A percentile compares a stretch with the other conserved stretches of the same genome.
phyloP scores from a whole-genome alignment of 1,139 yeast species.

The Saccharomyces hybrid region DNA sequence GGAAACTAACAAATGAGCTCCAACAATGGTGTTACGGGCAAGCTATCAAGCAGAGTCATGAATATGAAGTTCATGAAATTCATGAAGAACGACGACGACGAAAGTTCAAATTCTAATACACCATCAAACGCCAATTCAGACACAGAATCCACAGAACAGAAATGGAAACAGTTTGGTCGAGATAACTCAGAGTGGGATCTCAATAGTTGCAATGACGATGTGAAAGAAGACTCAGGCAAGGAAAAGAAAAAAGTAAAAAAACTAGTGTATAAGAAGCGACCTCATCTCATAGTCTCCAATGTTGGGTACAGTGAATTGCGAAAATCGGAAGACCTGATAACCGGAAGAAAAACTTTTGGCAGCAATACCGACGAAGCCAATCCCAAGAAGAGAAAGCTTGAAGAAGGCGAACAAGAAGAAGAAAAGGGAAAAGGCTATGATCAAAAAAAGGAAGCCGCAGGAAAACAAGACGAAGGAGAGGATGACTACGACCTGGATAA shows the following conservation, averaged over 20 bases:
- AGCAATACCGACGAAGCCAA: conserved; percentile 4
- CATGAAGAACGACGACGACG: conserved; percentile 39
- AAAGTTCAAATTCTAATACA: conserved; percentile 33
- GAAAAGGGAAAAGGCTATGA: conserved; percentile 6
- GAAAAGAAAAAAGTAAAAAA: conserved; percentile 2
- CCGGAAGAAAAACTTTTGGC: conserved; percentile 3
- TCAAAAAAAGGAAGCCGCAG: neutral
- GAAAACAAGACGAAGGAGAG: conserved; percentile 17
- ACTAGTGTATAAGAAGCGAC: conserved; percentile 3
- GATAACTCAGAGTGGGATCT: conserved; percentile 24
- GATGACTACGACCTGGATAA: conserved; percentile 22
- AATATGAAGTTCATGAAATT: conserved; percentile 33
- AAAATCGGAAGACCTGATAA: conserved; percentile 5
- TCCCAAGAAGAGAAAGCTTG: conserved; percentile 9
- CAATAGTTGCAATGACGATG: conserved; percentile 1
- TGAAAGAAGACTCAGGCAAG: neutral
- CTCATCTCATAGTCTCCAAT: neutral
- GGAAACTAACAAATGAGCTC: neutral
- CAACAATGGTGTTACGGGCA: conserved; percentile 20
- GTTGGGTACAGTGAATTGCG: conserved; percentile 3
- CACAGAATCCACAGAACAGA: conserved; percentile 32
- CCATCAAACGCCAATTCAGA: neutral
- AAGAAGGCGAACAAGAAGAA: conserved; percentile 5
- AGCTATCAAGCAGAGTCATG: conserved; percentile 35
- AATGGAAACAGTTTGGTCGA: conserved; percentile 45